phyloP scores from a whole-genome alignment of 306 rosid species.

The Malus domestica region ASM211411v1 NC_041797.1:4543501-4544000 shows the following conservation, averaged over 20 bases:
- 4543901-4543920: background rate
- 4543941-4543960: background rate
- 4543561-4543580: background rate
- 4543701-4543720: constrained; percentile 10
- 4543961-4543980: too few species aligned
- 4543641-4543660: background rate
- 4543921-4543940: background rate
- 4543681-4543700: constrained; percentile 6
- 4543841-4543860: background rate
- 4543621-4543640: background rate
- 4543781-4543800: background rate
- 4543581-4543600: too few species aligned
- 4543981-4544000: too few species aligned
- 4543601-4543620: background rate
- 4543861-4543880: background rate
- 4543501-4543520: too few species aligned
- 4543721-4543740: background rate
- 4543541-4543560: too few species aligned
- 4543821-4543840: background rate
- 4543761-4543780: background rate
- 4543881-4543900: background rate
- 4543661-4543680: background rate
- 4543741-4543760: constrained; percentile 22
- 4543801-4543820: background rate
- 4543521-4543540: too few species aligned